A percentile compares a stretch with the other conserved stretches of the same genome.
phyloP scores from a whole-genome alignment of 371 early-diverging fungal species.

The Parasitella parasitica region DNA sequence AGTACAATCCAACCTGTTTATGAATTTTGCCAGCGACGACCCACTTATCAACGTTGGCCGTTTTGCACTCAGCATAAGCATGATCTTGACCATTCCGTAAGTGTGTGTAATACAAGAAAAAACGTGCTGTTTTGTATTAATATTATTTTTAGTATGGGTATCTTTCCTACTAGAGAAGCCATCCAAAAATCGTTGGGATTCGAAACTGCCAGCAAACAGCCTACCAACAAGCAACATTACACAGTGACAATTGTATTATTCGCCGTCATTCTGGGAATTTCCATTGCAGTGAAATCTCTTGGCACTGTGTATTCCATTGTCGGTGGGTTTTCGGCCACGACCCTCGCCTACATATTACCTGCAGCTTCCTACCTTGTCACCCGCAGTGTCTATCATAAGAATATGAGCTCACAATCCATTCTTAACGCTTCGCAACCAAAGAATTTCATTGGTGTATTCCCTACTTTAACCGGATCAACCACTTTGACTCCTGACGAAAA shows the following conservation, averaged over 20 bases:
- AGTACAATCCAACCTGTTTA: slow-evolving; percentile 56
- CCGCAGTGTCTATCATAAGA: slow-evolving; percentile 9
- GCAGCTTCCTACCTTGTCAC: slow-evolving; percentile 48
- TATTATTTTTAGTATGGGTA: slow-evolving; percentile 28
- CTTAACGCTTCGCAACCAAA: background rate
- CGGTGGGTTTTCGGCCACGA: slow-evolving; percentile 59
- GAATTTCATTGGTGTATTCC: slow-evolving; percentile 13
- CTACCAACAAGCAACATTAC: slow-evolving; percentile 44
- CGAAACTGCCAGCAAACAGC: slow-evolving; percentile 41
- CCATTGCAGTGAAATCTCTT: slow-evolving; percentile 42
- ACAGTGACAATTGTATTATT: slow-evolving; percentile 45
- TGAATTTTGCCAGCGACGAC: slow-evolving; percentile 56
- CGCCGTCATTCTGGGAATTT: slow-evolving; percentile 27
- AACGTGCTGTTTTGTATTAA: background rate
- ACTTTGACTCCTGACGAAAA: slow-evolving; percentile 20
- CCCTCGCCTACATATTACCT: slow-evolving; percentile 59
- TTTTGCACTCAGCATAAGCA: slow-evolving; percentile 51
- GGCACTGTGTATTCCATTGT: slow-evolving; percentile 57
- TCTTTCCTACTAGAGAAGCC: slow-evolving; percentile 56
- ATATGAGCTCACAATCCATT: background rate
- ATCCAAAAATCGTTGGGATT: slow-evolving; percentile 54
- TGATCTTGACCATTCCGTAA: slow-evolving; percentile 60
- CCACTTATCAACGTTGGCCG: slow-evolving; percentile 56
- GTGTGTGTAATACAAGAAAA: slow-evolving; percentile 1
- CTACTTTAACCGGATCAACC: slow-evolving; percentile 18